These are phyloP conservation scores for Blastobotrys americana DNA, from an alignment of 805 yeast species.

Conservation along the genomic window DNA sequence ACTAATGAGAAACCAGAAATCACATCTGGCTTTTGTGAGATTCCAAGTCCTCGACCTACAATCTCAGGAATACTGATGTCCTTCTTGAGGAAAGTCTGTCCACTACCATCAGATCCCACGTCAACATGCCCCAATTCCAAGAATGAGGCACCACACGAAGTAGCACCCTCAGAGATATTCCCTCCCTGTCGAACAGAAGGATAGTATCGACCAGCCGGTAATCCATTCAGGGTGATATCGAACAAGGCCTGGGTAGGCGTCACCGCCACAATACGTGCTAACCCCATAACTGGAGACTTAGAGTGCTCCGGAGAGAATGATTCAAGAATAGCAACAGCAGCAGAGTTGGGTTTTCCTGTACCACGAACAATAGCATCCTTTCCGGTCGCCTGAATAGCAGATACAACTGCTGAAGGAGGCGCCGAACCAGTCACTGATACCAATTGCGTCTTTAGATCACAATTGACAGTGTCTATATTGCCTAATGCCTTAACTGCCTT, in stretches of 20 bases:
- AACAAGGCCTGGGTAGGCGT: constrained; percentile 48
- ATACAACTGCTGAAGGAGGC: constrained; percentile 71
- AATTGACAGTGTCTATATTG: constrained; percentile 46
- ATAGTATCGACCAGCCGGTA: constrained; percentile 55
- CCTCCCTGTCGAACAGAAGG: constrained; percentile 68
- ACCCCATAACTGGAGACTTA: constrained; percentile 66
- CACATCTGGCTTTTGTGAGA: constrained; percentile 23
- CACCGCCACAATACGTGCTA: constrained; percentile 75
- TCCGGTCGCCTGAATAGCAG: constrained; percentile 64
- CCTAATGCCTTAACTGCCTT: constrained; percentile 43
- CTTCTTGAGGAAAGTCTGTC: constrained; percentile 39
- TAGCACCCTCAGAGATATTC: constrained; percentile 51
- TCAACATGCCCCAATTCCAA: constrained; percentile 32
- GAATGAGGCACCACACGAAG: constrained; percentile 28
- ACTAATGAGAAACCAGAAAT: constrained; percentile 35
- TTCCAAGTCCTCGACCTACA: constrained; percentile 56
- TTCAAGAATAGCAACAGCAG: constrained; percentile 88
- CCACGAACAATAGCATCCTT: constrained; percentile 90
- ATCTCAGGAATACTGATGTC: constrained; percentile 47
- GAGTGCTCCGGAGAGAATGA: constrained; percentile 46
- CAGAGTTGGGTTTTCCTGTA: constrained; percentile 76
- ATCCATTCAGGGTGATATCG: constrained; percentile 73
- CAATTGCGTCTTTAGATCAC: constrained; percentile 52
- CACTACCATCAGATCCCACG: constrained; percentile 18
- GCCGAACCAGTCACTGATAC: constrained; percentile 62